phyloP scores from a whole-genome alignment of 139 green algal species.

The Penium margaritaceum region DNA sequence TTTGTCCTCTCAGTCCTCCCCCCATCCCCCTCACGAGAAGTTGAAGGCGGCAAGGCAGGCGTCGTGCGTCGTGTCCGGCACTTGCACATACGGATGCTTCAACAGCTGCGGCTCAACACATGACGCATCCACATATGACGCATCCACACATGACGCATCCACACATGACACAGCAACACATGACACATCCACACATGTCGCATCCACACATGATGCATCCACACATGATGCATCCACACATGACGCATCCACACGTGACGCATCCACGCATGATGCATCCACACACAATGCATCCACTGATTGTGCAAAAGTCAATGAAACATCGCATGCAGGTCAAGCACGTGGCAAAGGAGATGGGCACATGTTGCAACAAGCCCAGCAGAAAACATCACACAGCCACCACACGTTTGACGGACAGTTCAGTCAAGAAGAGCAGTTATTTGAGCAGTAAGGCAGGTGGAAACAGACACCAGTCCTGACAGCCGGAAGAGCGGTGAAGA shows the following conservation, averaged over 20 bases:
- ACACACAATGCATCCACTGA: too few species aligned
- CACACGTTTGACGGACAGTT: not conserved
- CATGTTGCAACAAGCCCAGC: not conserved
- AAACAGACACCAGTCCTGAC: not conserved
- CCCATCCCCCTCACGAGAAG: too few species aligned
- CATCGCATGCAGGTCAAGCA: too few species aligned
- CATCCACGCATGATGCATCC: too few species aligned
- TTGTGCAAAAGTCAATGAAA: too few species aligned
- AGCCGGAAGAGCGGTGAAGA: not conserved
- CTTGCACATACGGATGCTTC: conserved; percentile 7
- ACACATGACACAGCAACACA: not conserved
- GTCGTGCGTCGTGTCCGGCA: conserved; percentile 5
- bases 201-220: too few species aligned
- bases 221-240: too few species aligned
- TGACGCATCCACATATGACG: not conserved
- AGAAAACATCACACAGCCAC: too few species aligned
- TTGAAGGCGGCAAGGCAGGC: too few species aligned
- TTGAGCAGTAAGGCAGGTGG: not conserved
- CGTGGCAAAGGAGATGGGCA: not conserved
- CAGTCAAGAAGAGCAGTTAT: not conserved
- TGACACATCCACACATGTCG: not conserved
- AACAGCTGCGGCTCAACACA: not conserved
- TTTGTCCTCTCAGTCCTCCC: too few species aligned
- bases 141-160: not conserved
- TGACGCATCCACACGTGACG: not conserved